Evolutionary conservation across 495 filamentous ascomycete species (phyloP), one percentile per base, ranked within the genome.

Genomic region (Aspergillus conjunctus): DNA sequence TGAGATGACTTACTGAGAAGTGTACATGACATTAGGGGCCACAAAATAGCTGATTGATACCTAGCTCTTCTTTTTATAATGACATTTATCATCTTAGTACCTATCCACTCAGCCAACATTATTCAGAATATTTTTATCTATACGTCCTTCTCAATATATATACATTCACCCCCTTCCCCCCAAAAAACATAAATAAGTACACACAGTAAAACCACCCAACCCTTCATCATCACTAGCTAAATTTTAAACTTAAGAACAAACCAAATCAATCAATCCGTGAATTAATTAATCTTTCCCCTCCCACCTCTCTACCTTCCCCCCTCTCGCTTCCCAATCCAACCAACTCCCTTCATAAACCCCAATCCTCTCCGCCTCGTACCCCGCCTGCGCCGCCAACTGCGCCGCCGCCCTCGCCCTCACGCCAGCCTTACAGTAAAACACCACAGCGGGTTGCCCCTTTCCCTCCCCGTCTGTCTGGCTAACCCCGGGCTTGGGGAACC

Each of bases 371-470:
- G 83, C 83, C 63, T 77, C 73, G 81, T 88, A 97, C 22, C 94
- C 93, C 12, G 85, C 86, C 73, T 88, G 82, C 51, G 77, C 76
- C 51, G 93, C 93, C 76, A 97, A 70, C 68, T 85, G 81, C 22
- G 93, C 92, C n/a, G 93, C 93, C 4, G 89, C 84, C 20, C 79
- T 72, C 66, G 88, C 89, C 72, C 94, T 81, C 58, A 97, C 91
- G 3, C 94, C 94, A 0, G 91, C 86, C 76, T 90, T 93, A 73
- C 94, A 98, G 71, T 96, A 98, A 66, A 97, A 94, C 2, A 97
- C 85, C 11, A 97, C 75, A 31, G 73, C 59, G 50, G 54, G 21
- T 4, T 14, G 2, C 10, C 52, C 54, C n/a, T 33, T 21, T 0
- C 8, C 31, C 45, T 14, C 7, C 30, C 3, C n/a, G 17, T 18